Evolutionary conservation across 441 rosid genomes (phyloP), one percentile per base, ranked within the genome.

Genomic region (Populus trichocarpa): DNA sequence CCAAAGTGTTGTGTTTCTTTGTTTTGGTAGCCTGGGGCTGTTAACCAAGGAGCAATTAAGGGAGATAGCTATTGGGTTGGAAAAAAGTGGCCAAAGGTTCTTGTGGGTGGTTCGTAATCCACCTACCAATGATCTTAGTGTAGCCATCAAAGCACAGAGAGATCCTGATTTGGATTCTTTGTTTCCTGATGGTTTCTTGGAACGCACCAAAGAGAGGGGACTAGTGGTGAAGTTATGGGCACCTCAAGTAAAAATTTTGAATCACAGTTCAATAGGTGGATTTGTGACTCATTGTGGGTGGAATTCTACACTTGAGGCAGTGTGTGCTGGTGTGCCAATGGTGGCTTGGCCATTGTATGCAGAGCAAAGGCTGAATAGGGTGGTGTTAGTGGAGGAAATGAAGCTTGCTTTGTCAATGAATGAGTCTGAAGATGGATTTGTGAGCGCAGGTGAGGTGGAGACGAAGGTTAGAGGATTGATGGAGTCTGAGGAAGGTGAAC

Each of bases 11-110:
- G 69, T 66, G 30, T 28, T 28, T 28, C 30, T 28, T 28, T 28
- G 30, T 28, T 28, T 28, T 28, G 30, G 30, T 28, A 66, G 69
- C 33, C 16, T 22, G 25, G 69, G 69, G 4, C 9, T 25, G 2
- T 66, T 66, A 1, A 4, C 69, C 5, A 10, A 23, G 13, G 13
- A 66, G 26, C 69, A 66, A 14, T 22, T 66, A 9, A 26, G 26
- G 16, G 69, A 66, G 33, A 66, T 66, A 25, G 69, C 69, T 2
- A 12, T 12, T 10, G 69, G 69, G 28, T 3, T 66, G 69, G 69
- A 66, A 67, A 75, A 33, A 33, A 75, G 79, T 59, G 77, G 76
- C 28, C 73, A 71, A 0, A 68, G 77, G 30, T 82, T 82, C 77
- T 32, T 82, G 73, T 13, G 14, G 85, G 83, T 82, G 71, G 69